phyloP scores from a whole-genome alignment of 2,329 filamentous ascomycete genomes.

The Paecilomyces variotii region DNA sequence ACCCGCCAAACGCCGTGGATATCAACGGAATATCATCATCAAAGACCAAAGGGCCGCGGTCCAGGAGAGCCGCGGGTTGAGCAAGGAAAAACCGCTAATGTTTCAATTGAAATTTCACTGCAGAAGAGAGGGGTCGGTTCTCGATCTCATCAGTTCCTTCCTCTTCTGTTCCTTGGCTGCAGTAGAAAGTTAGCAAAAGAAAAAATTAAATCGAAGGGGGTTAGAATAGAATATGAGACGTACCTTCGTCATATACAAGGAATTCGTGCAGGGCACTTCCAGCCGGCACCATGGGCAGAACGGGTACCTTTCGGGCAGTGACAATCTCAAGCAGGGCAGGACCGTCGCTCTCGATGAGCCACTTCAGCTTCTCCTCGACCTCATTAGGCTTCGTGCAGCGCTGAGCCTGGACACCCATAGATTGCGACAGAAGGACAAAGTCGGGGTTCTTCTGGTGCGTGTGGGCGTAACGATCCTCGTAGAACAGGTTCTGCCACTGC shows the following conservation, averaged over 20 bases:
- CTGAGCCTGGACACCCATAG: constrained; percentile 77
- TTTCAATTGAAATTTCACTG: constrained; percentile 11
- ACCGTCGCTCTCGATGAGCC: constrained; percentile 84
- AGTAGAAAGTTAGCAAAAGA: neutral
- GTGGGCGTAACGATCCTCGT: constrained; percentile 84
- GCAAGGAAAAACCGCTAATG: constrained; percentile 5
- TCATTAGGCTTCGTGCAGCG: constrained; percentile 68
- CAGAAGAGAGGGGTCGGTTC: constrained; percentile 37
- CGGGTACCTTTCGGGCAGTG: constrained; percentile 70
- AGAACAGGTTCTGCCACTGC: constrained; percentile 97
- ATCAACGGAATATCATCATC: constrained; percentile 26
- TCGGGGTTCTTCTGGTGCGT: constrained; percentile 95
- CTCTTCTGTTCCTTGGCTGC: constrained; percentile 61
- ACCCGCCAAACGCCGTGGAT: constrained; percentile 35
- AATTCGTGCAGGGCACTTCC: constrained; percentile 88
- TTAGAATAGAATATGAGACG: constrained; percentile 24
- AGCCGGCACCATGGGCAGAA: constrained; percentile 94
- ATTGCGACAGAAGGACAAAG: constrained; percentile 85
- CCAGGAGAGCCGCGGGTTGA: neutral
- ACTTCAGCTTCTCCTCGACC: constrained; percentile 68
- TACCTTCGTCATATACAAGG: constrained; percentile 74
- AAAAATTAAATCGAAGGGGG: constrained; percentile 1
- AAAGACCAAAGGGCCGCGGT: constrained; percentile 15
- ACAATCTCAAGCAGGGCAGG: constrained; percentile 88
- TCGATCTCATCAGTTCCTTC: constrained; percentile 58